phyloP scores from a whole-genome alignment of 106 monocot species.

The Alisma plantagoaquatica region DNA sequence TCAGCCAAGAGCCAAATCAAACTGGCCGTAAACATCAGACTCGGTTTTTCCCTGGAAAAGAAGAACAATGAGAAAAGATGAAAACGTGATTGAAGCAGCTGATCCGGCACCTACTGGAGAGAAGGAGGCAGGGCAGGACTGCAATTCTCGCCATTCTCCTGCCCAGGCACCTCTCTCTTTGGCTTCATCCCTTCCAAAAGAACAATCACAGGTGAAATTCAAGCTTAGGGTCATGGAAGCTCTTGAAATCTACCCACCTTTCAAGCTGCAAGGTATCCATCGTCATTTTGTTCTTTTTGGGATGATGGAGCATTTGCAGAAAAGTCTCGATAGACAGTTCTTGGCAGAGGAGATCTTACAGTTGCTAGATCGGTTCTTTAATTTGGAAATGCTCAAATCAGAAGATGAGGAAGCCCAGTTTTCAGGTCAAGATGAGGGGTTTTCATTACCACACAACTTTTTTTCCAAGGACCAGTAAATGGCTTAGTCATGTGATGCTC shows the following conservation, averaged over 20 bases:
- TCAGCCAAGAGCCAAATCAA: too few species aligned
- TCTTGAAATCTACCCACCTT: conserved; percentile 65
- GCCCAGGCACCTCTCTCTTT: conserved; percentile 62
- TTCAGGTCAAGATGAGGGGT: conserved; percentile 52
- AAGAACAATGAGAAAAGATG: too few species aligned
- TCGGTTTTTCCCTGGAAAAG: too few species aligned
- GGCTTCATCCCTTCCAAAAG: conserved; percentile 76
- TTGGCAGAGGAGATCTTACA: conserved; percentile 85
- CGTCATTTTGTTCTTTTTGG: conserved; percentile 93
- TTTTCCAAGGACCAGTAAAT: conserved; percentile 43
- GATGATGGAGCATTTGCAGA: conserved; percentile 66
- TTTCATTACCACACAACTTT: conserved; percentile 51
- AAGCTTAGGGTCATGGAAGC: conserved; percentile 69
- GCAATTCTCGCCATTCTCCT: conserved; percentile 52
- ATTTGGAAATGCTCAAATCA: conserved; percentile 89
- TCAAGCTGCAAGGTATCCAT: conserved; percentile 77
- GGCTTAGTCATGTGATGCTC: too few species aligned
- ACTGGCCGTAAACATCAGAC: too few species aligned
- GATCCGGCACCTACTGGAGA: too few species aligned
- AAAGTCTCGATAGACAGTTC: conserved; percentile 65
- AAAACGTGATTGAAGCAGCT: conserved; percentile 11
- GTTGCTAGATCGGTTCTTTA: conserved; percentile 86
- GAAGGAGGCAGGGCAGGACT: conserved; percentile 62
- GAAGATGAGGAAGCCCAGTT: conserved; percentile 49
- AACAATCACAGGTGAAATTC: conserved; percentile 73